These are phyloP conservation scores for Salix dunnii DNA, from an alignment of 345 rosid species.

Conservation along the genomic window DNA sequence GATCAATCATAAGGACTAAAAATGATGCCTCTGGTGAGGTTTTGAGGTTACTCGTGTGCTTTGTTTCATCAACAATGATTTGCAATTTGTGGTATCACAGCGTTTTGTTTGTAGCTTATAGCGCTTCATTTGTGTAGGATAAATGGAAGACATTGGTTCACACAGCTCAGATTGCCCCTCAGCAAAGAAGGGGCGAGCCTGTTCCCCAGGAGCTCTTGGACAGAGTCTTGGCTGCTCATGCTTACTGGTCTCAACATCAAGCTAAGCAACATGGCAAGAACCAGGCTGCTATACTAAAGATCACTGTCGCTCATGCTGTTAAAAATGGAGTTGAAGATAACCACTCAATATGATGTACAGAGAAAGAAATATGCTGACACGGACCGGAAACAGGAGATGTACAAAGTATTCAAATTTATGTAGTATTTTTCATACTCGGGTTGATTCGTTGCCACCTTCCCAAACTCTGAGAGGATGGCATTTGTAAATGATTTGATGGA, in stretches of 20 bases:
- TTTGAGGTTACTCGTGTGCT: neutral
- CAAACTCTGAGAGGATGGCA: constrained; percentile 21
- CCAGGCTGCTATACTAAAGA: constrained; percentile 28
- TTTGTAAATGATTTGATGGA: constrained; percentile 47
- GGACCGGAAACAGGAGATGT: constrained; percentile 29
- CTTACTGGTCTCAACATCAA: constrained; percentile 79
- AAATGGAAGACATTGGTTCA: constrained; percentile 99
- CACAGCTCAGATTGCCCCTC: constrained; percentile 84
- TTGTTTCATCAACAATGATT: neutral
- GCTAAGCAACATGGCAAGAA: constrained; percentile 64
- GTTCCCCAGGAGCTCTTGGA: constrained; percentile 90
- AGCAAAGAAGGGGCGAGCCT: constrained; percentile 93
- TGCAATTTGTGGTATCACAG: neutral
- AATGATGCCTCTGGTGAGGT: neutral
- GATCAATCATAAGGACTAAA: neutral
- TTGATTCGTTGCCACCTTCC: constrained; percentile 39
- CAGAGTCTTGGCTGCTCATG: constrained; percentile 82
- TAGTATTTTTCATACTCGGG: constrained; percentile 37
- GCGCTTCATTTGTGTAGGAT: constrained; percentile 48
- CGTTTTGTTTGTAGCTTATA: neutral
- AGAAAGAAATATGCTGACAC: constrained; percentile 26
- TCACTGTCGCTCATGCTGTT: constrained; percentile 16
- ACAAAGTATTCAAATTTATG: constrained; percentile 42
- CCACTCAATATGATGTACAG: constrained; percentile 26
- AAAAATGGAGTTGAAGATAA: constrained; percentile 24